Evolutionary conservation across 768 basidiomycete species (phyloP).

Genomic region (Serpula lacrymans): DNA sequence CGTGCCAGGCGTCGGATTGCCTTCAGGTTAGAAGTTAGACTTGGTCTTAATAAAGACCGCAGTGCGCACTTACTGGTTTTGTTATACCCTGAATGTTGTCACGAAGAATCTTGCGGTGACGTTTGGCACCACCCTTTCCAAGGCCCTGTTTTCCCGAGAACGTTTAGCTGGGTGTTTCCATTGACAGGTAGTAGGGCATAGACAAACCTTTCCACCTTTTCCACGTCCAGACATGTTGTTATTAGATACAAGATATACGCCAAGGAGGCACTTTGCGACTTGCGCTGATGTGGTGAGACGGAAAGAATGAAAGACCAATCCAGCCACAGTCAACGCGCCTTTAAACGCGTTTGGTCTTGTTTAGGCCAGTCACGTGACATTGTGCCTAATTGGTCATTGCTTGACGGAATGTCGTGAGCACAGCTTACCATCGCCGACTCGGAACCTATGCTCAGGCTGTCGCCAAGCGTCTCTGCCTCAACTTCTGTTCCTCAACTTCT

Average conservation of each 20-base stretch:
- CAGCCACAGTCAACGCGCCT: neutral
- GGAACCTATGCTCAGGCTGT: too few species aligned
- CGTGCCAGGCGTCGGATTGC: conserved; percentile 77
- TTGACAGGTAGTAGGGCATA: neutral
- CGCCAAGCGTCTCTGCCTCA: neutral
- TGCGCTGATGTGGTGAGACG: neutral
- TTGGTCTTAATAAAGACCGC: too few species aligned
- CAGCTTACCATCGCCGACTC: too few species aligned
- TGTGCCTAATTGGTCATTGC: neutral
- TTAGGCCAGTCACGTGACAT: conserved; percentile 6
- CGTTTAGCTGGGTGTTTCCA: conserved; percentile 1
- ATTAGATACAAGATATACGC: too few species aligned
- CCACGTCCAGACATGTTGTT: conserved; percentile 84
- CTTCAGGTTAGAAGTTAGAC: conserved; percentile 1
- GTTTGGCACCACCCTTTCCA: conserved; percentile 82
- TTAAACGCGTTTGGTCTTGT: conserved; percentile 9
- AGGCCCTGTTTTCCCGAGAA: conserved; percentile 46
- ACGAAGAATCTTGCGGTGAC: conserved; percentile 82
- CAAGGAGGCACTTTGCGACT: neutral
- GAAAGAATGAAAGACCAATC: neutral
- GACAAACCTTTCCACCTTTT: conserved; percentile 69
- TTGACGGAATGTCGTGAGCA: neutral
- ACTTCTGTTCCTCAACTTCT: neutral
- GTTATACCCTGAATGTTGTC: conserved; percentile 62
- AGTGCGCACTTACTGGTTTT: conserved; percentile 11